These are phyloP conservation scores for Bathelium albidoporum DNA, from an alignment of 495 filamentous ascomycete genomes.

Conservation along the genomic window DNA sequence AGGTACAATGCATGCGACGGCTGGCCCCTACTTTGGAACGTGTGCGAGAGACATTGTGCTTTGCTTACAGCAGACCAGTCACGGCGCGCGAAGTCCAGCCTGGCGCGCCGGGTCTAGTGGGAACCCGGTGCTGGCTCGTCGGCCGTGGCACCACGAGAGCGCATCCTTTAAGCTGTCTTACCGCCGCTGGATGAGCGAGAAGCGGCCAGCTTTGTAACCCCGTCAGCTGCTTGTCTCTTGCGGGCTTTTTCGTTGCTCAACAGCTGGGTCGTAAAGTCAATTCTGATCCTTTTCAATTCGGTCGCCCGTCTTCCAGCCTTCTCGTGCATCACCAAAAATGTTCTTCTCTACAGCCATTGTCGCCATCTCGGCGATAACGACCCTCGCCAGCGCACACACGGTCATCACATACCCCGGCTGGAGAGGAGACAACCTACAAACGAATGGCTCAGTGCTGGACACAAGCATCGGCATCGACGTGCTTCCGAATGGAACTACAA, in stretches of 20 bases:
- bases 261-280: too few relatives aligned
- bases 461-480: conserved; percentile 35
- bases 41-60: conserved; percentile 3
- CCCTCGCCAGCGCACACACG: conserved; percentile 61
- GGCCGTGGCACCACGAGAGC: background rate
- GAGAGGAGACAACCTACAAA: conserved; percentile 85
- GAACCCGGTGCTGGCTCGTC: background rate
- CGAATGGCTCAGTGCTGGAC: conserved; percentile 46
- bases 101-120: background rate
- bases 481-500: conserved; percentile 30
- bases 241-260: background rate
- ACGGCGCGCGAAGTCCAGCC: background rate
- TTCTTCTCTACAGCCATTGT: conserved; percentile 32
- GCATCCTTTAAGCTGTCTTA: conserved; percentile 4
- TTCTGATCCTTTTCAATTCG: background rate
- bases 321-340: conserved; percentile 8
- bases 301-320: background rate
- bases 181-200: background rate
- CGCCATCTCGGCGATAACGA: conserved; percentile 26
- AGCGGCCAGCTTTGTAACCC: background rate
- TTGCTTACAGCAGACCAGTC: background rate
- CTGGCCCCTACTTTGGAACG: conserved; percentile 1
- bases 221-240: background rate
- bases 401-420: conserved; percentile 89
- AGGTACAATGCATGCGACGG: conserved; percentile 5